Conservation (phyloP, 208 protist genomes). For the Blechomonas ayalai region DNA sequence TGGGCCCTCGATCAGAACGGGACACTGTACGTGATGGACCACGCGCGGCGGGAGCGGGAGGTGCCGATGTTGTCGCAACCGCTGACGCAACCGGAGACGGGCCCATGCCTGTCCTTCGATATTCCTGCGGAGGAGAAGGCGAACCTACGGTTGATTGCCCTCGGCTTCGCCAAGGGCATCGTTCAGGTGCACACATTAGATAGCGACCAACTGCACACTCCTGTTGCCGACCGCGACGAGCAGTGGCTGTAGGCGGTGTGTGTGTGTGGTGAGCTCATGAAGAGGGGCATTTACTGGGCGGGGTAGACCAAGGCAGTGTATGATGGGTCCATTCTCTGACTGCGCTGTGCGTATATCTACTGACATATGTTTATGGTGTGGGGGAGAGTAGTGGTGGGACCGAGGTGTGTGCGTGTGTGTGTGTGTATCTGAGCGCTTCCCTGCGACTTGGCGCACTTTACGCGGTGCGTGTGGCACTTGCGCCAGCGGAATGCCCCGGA, state of each 20-base stretch:
- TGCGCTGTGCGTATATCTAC: too few species aligned
- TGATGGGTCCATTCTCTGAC: too few species aligned
- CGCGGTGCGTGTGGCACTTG: too few species aligned
- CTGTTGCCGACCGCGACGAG: conserved; percentile 43
- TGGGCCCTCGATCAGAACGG: conserved; percentile 66
- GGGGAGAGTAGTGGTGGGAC: too few species aligned
- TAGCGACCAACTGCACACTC: conserved; percentile 23
- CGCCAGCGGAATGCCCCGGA: too few species aligned
- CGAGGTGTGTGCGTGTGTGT: too few species aligned
- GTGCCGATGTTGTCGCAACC: conserved; percentile 40
- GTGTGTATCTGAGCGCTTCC: too few species aligned
- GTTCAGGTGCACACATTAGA: conserved; percentile 65
- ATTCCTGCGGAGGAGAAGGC: conserved; percentile 32
- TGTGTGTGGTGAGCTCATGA: conserved; percentile 1
- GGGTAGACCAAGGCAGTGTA: too few species aligned
- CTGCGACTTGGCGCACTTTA: too few species aligned
- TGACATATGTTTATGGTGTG: too few species aligned
- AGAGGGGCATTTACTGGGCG: too few species aligned
- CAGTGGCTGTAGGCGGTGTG: conserved; percentile 40
- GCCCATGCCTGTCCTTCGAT: conserved; percentile 55
- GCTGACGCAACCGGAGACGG: conserved; percentile 46
- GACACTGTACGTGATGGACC: conserved; percentile 60
- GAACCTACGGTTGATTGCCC: conserved; percentile 42
- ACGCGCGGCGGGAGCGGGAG: conserved; percentile 33
- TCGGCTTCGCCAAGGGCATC: conserved; percentile 68